Conservation (phyloP, 1,284 basidiomycete genomes). For the Leccinum solheimii region DNA sequence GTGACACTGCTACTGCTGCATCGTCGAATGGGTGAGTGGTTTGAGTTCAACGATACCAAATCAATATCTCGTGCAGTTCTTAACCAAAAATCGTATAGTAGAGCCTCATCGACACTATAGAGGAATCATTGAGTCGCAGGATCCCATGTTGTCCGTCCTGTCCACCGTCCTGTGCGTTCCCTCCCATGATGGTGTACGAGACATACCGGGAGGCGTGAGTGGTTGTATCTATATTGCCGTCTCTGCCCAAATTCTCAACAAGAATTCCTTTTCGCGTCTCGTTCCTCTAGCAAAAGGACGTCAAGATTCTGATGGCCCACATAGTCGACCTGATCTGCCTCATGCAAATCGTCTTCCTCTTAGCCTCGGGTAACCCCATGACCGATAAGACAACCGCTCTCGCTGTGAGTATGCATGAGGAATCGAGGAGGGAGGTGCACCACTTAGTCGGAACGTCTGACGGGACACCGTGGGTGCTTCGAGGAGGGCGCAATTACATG, state of each 20-base stretch:
- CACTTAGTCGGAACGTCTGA: not conserved
- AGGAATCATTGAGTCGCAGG: not conserved
- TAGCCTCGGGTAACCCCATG: too few species aligned
- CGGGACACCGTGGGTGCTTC: not conserved
- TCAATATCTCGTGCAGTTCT: not conserved
- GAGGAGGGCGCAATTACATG: constrained; percentile 5
- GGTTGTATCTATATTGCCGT: not conserved
- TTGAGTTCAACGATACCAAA: not conserved
- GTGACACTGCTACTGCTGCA: constrained; percentile 9
- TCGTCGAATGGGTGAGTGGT: constrained; percentile 3
- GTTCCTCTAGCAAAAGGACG: constrained; percentile 6
- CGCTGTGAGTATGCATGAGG: not conserved
- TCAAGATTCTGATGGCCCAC: constrained; percentile 27
- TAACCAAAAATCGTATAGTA: not conserved
- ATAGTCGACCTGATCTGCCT: constrained; percentile 26
- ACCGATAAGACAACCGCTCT: too few species aligned
- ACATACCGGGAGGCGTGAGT: constrained; percentile 14
- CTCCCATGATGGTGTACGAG: not conserved
- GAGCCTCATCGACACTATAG: constrained; percentile 1
- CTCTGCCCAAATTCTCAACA: not conserved
- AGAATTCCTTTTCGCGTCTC: not conserved
- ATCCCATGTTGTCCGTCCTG: not conserved
- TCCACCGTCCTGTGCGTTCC: not conserved
- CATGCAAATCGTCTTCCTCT: constrained; percentile 19
- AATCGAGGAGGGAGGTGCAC: not conserved